Evolutionary conservation across 2,329 filamentous ascomycete genomes (phyloP).

Genomic region (Camillea tinctor): DNA sequence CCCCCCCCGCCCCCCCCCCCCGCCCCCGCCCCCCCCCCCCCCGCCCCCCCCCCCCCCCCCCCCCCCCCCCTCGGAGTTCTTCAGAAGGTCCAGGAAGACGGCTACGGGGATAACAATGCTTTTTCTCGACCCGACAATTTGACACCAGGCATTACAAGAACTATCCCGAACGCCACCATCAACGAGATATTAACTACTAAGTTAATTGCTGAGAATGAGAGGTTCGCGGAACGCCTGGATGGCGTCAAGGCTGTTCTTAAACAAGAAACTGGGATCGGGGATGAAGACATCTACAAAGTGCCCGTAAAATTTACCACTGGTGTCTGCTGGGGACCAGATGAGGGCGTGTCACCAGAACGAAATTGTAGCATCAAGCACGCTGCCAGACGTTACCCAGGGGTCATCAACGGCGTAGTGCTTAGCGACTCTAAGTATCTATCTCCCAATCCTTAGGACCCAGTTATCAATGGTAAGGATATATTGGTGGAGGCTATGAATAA

Average conservation of each 20-base stretch:
- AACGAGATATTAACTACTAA: constrained; percentile 1
- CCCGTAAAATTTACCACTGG: constrained; percentile 9
- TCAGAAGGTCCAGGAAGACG: too few species aligned
- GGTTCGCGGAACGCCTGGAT: not conserved
- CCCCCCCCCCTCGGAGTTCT: too few species aligned
- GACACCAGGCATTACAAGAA: not conserved
- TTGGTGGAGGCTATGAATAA: not conserved
- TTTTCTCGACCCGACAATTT: too few species aligned
- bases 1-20: too few species aligned
- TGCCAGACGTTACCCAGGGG: too few species aligned
- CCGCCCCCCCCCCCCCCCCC: too few species aligned
- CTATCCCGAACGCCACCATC: constrained; percentile 1
- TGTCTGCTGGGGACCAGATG: constrained; percentile 5
- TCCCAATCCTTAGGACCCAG: constrained; percentile 1
- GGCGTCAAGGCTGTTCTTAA: not conserved
- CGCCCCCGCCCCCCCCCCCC: too few species aligned
- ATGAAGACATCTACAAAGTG: constrained; percentile 3
- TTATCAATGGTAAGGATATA: constrained; percentile 1
- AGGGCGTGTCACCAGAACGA: constrained; percentile 4
- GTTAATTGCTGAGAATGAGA: constrained; percentile 1
- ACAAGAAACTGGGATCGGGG: constrained; percentile 1
- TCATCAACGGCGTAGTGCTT: not conserved
- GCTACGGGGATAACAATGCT: too few species aligned
- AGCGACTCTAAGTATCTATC: not conserved
- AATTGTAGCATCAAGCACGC: not conserved